phyloP scores from a whole-genome alignment of 306 rosid genomes.

The Elaeagnus macrophylla region DNA sequence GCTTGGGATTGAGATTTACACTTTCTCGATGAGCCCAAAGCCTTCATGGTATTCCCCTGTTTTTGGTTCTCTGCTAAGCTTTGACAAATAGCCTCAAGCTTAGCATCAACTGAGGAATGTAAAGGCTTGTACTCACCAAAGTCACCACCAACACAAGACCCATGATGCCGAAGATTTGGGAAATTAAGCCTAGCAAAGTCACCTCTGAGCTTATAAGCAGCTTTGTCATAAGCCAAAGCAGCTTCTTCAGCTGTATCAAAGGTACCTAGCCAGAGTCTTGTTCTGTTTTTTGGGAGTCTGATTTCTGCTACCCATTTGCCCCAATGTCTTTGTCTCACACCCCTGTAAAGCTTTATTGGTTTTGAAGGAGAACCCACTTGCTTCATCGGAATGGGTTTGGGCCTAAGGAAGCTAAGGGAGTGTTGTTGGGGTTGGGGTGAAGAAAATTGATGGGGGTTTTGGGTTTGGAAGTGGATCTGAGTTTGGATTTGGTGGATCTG shows the following conservation, averaged over 20 bases:
- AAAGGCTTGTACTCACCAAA: conserved; percentile 65
- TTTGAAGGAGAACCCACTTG: conserved; percentile 40
- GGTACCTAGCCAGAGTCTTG: conserved; percentile 95
- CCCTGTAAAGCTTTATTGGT: conserved; percentile 82
- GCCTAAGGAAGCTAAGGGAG: conserved; percentile 35
- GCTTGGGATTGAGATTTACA: neutral
- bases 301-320: conserved; percentile 99
- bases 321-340: conserved; percentile 96
- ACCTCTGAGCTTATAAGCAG: conserved; percentile 91
- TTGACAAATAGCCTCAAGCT: conserved; percentile 87
- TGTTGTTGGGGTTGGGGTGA: conserved; percentile 1
- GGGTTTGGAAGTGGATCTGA: conserved; percentile 43
- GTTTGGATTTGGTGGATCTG: conserved; percentile 76
- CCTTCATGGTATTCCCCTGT: conserved; percentile 48
- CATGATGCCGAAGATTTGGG: conserved; percentile 63
- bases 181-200: conserved; percentile 92
- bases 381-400: conserved; percentile 71
- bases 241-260: conserved; percentile 98
- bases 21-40: conserved; percentile 23
- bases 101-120: conserved; percentile 85
- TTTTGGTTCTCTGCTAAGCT: conserved; percentile 63
- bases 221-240: conserved; percentile 88
- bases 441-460: conserved; percentile 6
- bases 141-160: conserved; percentile 41
- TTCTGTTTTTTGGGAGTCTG: conserved; percentile 83